Evolutionary conservation across 2,329 filamentous ascomycete species (phyloP).

Genomic region (Calonectria fujianensis): DNA sequence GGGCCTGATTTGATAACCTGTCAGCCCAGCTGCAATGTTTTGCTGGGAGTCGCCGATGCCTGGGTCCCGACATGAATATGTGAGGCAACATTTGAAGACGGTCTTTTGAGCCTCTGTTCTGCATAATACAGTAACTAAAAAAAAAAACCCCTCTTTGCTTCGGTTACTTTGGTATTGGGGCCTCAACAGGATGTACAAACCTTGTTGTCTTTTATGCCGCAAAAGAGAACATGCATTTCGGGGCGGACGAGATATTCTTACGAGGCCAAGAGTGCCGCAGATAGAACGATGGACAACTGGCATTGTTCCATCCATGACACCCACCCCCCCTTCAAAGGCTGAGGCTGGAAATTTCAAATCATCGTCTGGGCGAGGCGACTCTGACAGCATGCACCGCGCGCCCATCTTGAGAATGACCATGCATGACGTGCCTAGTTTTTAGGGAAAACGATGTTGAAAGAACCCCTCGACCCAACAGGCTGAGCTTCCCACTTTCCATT

Average conservation of each 20-base stretch:
- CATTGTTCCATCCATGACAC: conserved; percentile 43
- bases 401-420: conserved; percentile 12
- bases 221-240: conserved; percentile 41
- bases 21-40: conserved; percentile 43
- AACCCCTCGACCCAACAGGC: not conserved
- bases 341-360: conserved; percentile 20
- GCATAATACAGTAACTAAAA: conserved; percentile 31
- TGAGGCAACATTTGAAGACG: conserved; percentile 35
- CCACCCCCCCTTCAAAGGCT: conserved; percentile 35
- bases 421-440: conserved; percentile 27
- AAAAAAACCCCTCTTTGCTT: conserved; percentile 18
- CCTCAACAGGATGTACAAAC: conserved; percentile 32
- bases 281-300: conserved; percentile 51
- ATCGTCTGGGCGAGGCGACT: conserved; percentile 26
- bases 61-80: conserved; percentile 11
- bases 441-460: not conserved
- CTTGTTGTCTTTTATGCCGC: conserved; percentile 44
- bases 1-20: conserved; percentile 48
- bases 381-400: conserved; percentile 23
- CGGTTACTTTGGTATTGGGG: conserved; percentile 14
- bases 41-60: conserved; percentile 31
- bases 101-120: conserved; percentile 1
- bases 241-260: conserved; percentile 40
- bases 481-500: not conserved
- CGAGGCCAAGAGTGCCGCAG: conserved; percentile 42